These are phyloP conservation scores for Hericium coralloides DNA, from an alignment of 768 basidiomycete species.

Conservation along the genomic window DNA sequence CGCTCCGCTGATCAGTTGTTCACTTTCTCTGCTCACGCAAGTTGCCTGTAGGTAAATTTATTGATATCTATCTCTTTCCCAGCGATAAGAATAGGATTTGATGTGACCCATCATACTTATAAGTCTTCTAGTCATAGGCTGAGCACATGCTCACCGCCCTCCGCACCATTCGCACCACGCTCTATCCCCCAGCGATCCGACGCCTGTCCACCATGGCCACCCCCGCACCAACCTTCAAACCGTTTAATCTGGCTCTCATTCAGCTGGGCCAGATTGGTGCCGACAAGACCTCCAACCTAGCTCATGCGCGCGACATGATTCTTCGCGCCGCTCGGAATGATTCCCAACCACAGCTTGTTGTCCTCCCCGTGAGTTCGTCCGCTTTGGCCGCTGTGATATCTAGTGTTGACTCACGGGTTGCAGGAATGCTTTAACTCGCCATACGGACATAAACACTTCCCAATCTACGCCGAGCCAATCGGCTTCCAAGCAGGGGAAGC, in stretches of 20 bases:
- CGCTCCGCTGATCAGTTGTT: too few species aligned
- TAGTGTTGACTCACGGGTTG: background rate
- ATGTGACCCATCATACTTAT: background rate
- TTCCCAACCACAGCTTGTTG: constrained; percentile 67
- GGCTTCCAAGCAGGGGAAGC: constrained; percentile 46
- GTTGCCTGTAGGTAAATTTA: background rate
- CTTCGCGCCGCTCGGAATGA: constrained; percentile 48
- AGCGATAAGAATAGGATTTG: background rate
- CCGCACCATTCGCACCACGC: background rate
- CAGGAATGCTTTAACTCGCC: constrained; percentile 89
- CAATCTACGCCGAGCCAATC: constrained; percentile 75
- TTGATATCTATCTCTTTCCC: background rate
- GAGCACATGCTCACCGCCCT: background rate
- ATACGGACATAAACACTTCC: constrained; percentile 74
- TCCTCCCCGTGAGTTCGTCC: constrained; percentile 58
- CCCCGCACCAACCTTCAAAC: constrained; percentile 38
- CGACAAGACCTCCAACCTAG: constrained; percentile 72
- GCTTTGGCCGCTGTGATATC: background rate
- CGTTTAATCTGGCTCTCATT: constrained; percentile 81
- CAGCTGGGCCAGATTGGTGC: constrained; percentile 73
- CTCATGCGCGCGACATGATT: constrained; percentile 75
- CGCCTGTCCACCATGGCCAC: constrained; percentile 1
- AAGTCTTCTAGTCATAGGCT: background rate
- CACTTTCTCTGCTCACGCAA: too few species aligned
- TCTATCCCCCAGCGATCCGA: background rate